phyloP scores from a whole-genome alignment of 345 rosid species.

The Acer saccharum region DNA sequence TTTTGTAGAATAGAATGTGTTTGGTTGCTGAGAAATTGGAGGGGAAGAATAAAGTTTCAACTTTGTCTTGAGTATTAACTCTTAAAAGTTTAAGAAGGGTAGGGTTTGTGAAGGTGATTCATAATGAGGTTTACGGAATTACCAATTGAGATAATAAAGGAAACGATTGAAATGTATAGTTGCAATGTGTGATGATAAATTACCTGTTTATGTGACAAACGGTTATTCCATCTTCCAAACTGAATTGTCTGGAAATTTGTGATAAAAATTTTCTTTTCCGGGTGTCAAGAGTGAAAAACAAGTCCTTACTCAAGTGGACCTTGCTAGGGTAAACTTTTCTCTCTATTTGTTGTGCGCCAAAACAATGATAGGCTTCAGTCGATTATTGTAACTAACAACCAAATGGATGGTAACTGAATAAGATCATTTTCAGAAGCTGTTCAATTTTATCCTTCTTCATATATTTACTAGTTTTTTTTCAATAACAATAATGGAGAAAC shows the following conservation, averaged over 20 bases:
- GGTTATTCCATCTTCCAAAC: not conserved
- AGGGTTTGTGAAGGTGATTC: not conserved
- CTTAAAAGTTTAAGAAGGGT: not conserved
- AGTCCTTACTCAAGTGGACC: not conserved
- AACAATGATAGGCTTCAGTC: no score
- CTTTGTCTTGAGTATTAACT: not conserved
- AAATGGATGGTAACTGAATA: not conserved
- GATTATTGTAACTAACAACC: not conserved
- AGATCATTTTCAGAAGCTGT: not conserved
- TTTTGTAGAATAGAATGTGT: not conserved
- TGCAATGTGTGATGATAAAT: not conserved
- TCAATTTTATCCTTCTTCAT: not conserved
- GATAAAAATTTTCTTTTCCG: not conserved
- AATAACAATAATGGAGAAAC: not conserved
- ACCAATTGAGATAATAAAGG: not conserved
- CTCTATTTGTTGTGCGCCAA: not conserved
- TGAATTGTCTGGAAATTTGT: not conserved
- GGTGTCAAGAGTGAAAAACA: not conserved
- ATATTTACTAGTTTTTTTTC: not conserved
- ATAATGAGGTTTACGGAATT: not conserved
- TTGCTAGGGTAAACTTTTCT: not conserved
- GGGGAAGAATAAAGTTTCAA: not conserved
- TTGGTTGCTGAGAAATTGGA: conserved; percentile 6
- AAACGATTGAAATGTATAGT: not conserved
- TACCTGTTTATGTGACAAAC: not conserved